A percentile compares a stretch with the other conserved stretches of the same genome.
Evolutionary conservation across 1,284 basidiomycete species (phyloP).

Genomic region (Athelia psychrophila): DNA sequence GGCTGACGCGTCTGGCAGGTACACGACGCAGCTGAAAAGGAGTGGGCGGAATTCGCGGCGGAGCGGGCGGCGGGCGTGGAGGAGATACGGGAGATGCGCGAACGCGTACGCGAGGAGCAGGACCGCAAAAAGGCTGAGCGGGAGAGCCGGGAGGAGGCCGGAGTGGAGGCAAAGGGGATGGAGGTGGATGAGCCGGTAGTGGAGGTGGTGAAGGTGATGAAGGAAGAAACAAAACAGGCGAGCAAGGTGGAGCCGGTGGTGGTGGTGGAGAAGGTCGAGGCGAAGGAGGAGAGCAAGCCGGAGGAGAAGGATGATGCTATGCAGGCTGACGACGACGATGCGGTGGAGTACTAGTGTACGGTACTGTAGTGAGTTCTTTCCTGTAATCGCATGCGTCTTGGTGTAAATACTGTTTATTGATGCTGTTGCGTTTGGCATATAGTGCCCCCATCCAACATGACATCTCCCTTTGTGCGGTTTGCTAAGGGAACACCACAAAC

Average conservation of each 20-base stretch:
- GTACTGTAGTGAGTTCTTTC: too few species aligned
- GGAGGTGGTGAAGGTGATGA: slow-evolving; percentile 8
- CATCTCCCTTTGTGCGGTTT: too few species aligned
- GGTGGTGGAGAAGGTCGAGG: too few species aligned
- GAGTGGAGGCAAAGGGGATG: slow-evolving; percentile 15
- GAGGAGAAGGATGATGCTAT: too few species aligned
- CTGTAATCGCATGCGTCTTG: too few species aligned
- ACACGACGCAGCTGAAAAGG: slow-evolving; percentile 57
- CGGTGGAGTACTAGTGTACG: too few species aligned
- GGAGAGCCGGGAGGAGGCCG: slow-evolving; percentile 5
- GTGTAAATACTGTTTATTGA: too few species aligned
- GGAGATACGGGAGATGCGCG: slow-evolving; percentile 60
- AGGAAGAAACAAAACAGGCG: slow-evolving; percentile 40
- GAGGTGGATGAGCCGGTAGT: slow-evolving; percentile 9
- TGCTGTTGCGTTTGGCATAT: too few species aligned
- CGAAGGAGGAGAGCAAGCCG: too few species aligned
- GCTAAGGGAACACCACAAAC: too few species aligned
- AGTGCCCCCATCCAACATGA: too few species aligned
- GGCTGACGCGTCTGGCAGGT: slow-evolving; percentile 38
- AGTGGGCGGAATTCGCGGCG: slow-evolving; percentile 60
- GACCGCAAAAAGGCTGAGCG: slow-evolving; percentile 41
- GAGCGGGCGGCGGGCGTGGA: slow-evolving; percentile 58
- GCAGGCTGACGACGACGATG: too few species aligned
- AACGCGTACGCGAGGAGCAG: slow-evolving; percentile 65
- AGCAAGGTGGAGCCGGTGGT: slow-evolving; percentile 23